A percentile compares a stretch with the other conserved stretches of the same genome.
Evolutionary conservation across 2,329 filamentous ascomycete genomes (phyloP).

Genomic region (Colletotrichum kahawae): DNA sequence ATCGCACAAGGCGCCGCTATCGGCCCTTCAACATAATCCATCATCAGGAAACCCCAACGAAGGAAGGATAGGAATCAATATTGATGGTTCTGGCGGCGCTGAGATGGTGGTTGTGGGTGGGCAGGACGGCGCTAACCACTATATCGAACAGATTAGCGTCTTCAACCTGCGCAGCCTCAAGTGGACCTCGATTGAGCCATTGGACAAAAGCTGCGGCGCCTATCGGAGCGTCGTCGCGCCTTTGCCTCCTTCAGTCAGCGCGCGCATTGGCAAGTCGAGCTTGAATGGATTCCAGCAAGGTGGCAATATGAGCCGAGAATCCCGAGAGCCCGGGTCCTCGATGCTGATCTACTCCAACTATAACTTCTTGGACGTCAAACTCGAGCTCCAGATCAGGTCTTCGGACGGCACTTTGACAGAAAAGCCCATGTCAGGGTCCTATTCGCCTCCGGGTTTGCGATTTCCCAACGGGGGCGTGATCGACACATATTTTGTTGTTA

Average conservation of each 20-base stretch:
- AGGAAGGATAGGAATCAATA: conserved; percentile 83
- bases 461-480: conserved; percentile 97
- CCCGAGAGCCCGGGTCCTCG: conserved; percentile 64
- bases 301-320: conserved; percentile 56
- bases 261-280: conserved; percentile 69
- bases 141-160: conserved; percentile 98
- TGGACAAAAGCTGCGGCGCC: conserved; percentile 93
- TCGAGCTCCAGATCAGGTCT: conserved; percentile 88
- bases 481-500: conserved; percentile 95
- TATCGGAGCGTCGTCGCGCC: conserved; percentile 96
- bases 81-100: conserved; percentile 89
- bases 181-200: conserved; percentile 87
- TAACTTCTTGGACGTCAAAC: conserved; percentile 95
- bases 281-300: conserved; percentile 47
- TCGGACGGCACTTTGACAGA: conserved; percentile 85
- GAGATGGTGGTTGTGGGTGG: conserved; percentile 98
- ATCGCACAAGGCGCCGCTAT: conserved; percentile 81
- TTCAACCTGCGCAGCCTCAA: conserved; percentile 95
- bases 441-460: conserved; percentile 88
- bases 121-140: conserved; percentile 96
- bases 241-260: conserved; percentile 68
- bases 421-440: conserved; percentile 84
- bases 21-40: conserved; percentile 89
- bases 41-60: conserved; percentile 83
- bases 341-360: conserved; percentile 99